Base-by-base conservation (phyloP, 352 stramenopile genomes). In the Aphanomyces invadans region DNA sequence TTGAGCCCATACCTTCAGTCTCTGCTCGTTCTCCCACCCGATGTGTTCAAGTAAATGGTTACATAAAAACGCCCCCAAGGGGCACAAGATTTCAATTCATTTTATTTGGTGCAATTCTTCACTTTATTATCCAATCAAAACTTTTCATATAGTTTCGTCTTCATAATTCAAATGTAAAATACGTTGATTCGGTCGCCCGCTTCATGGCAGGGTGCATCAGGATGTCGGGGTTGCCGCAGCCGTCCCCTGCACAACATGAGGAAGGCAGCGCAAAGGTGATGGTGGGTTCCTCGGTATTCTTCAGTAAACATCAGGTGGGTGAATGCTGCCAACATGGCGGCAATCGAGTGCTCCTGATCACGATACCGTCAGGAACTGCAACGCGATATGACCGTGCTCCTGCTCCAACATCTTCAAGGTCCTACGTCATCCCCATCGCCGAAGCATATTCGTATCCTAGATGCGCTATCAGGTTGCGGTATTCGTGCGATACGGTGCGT, bases 361-460 rank as follows among this genome's bases (percentile, higher is more conserved):
- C n/a, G n/a, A n/a, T n/a, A n/a, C n/a, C n/a, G n/a, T n/a, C 51
- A 67, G 60, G 60, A 33, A 26, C 36, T 67, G 21, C 60, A 67
- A 25, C 45, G 60, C 28, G 60, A 67, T 31, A 38, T 67, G 39
- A 59, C 60, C 11, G 60, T 67, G 15, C 26, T 67, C 26, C 29
- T 67, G 15, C 60, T 67, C 7, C 46, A 49, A 49, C 26, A 29
- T 29, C 42, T 63, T 23, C 21, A 28, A 55, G 28, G 7, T 33
- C 5, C 5, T 15, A 15, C 36, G 15, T 7, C 36, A 42, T 42
- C 36, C 36, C 36, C 36, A 42, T 42, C 36, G 15, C n/a, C n/a
- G n/a, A 55, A 7, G 15, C 23, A 55, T 33, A 5, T 33, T 15
- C 28, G 23, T 28, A 49, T 52, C 17, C 55, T 64, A n/a, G 55